phyloP scores from a whole-genome alignment of 2,329 filamentous ascomycete genomes.

The Fusarium sp. region DNA sequence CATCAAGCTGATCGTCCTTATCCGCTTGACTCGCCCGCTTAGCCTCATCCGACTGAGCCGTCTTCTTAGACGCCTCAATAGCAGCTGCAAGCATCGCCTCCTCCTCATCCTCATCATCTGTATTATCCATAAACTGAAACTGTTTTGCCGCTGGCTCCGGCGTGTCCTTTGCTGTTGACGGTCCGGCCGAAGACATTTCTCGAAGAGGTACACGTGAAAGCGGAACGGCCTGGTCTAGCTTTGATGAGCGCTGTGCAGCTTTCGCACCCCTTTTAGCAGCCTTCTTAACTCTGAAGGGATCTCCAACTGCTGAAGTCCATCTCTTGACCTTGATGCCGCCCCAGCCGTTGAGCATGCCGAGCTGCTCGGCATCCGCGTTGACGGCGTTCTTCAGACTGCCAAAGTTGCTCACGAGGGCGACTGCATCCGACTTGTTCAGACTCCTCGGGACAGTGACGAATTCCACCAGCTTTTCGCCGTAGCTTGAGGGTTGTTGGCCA shows the following conservation, averaged over 20 bases:
- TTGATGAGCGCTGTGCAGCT: slow-evolving; percentile 42
- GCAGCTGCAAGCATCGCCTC: slow-evolving; percentile 63
- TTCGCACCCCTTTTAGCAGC: slow-evolving; percentile 64
- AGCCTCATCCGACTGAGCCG: slow-evolving; percentile 45
- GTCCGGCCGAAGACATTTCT: slow-evolving; percentile 50
- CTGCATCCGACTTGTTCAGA: slow-evolving; percentile 94
- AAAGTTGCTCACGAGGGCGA: slow-evolving; percentile 91
- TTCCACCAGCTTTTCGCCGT: slow-evolving; percentile 88
- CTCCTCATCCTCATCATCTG: slow-evolving; percentile 61
- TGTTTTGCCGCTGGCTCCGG: slow-evolving; percentile 41
- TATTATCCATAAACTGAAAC: slow-evolving; percentile 55
- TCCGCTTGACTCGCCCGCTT: slow-evolving; percentile 33
- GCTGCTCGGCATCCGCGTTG: slow-evolving; percentile 88
- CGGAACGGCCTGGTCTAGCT: slow-evolving; percentile 55
- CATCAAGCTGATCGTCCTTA: slow-evolving; percentile 60
- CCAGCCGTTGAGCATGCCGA: slow-evolving; percentile 89
- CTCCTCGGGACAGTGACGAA: slow-evolving; percentile 91
- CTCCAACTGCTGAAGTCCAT: slow-evolving; percentile 85
- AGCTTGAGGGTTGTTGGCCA: slow-evolving; percentile 84
- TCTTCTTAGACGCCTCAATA: slow-evolving; percentile 60
- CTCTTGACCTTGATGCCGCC: slow-evolving; percentile 93
- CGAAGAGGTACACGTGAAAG: slow-evolving; percentile 56
- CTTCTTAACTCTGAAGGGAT: slow-evolving; percentile 84
- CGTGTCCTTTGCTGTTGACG: slow-evolving; percentile 26
- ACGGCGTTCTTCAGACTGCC: slow-evolving; percentile 88